phyloP scores from a whole-genome alignment of 257 asterid genomes.

The Agastache rugosa region DNA sequence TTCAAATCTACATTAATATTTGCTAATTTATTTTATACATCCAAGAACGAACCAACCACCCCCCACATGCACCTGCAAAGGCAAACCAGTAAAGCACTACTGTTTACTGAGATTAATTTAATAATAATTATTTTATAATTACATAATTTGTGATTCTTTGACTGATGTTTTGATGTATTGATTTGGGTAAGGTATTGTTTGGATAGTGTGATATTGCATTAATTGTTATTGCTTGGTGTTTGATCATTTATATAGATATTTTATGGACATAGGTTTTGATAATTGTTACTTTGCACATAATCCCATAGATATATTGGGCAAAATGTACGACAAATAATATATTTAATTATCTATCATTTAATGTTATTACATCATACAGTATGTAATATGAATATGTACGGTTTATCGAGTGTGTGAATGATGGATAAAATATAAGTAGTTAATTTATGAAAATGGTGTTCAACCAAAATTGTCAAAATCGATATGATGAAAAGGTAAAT shows the following conservation, averaged over 20 bases:
- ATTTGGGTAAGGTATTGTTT: slow-evolving; percentile 22
- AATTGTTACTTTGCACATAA: not conserved
- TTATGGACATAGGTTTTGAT: not conserved
- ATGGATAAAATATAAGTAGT: no score
- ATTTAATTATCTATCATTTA: not conserved
- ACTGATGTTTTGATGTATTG: slow-evolving; percentile 37
- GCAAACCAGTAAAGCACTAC: slow-evolving; percentile 22
- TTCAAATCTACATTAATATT: slow-evolving; percentile 33
- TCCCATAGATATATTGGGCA: not conserved
- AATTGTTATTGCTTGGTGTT: slow-evolving; percentile 20
- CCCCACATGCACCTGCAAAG: slow-evolving; percentile 52
- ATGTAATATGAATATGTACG: not conserved
- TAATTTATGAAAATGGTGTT: no score
- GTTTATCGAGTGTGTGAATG: not conserved
- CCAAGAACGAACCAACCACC: slow-evolving; percentile 37
- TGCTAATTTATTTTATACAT: slow-evolving; percentile 19
- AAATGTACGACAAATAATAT: not conserved
- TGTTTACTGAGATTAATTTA: slow-evolving; percentile 37
- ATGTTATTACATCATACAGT: not conserved
- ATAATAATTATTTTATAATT: slow-evolving; percentile 17
- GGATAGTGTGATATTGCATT: slow-evolving; percentile 17
- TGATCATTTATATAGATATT: not conserved
- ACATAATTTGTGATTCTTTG: slow-evolving; percentile 35
- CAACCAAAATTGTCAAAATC: no score
- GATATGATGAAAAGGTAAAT: no score